Evolutionary conservation across 1,139 yeast species (phyloP).

Genomic region (Hyphopichia khmerensis): DNA sequence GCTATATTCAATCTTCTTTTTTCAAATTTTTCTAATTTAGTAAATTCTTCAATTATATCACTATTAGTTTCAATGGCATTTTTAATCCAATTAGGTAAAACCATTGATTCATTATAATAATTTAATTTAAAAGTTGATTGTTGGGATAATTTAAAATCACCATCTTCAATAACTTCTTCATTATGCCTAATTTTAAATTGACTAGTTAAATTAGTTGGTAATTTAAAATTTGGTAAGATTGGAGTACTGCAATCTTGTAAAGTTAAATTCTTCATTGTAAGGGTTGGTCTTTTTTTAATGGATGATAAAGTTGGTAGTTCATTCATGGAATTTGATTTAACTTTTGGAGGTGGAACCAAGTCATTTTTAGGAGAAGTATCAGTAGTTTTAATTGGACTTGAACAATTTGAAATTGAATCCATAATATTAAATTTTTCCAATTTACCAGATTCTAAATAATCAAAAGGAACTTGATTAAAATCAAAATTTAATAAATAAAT

Average conservation of each 20-base stretch:
- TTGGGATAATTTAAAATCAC: conserved; percentile 4
- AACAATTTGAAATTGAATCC: neutral
- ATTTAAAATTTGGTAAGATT: conserved; percentile 26
- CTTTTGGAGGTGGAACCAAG: conserved; percentile 5
- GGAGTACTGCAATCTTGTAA: conserved; percentile 18
- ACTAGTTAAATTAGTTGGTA: conserved; percentile 20
- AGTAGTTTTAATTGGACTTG: neutral
- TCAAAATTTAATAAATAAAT: conserved; percentile 34
- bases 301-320: conserved; percentile 7
- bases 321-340: conserved; percentile 13
- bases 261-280: neutral
- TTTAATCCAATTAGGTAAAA: conserved; percentile 26
- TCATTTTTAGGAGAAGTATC: neutral
- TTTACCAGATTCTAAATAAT: conserved; percentile 16
- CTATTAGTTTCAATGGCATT: conserved; percentile 14
- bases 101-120: conserved; percentile 8
- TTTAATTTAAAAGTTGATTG: conserved; percentile 12
- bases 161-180: conserved; percentile 28
- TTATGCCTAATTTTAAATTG: conserved; percentile 42
- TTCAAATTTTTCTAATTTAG: conserved; percentile 28
- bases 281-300: neutral
- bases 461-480: conserved; percentile 24
- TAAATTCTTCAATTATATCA: conserved; percentile 24
- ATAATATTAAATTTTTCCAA: conserved; percentile 1
- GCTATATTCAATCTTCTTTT: conserved; percentile 33